Conservation (phyloP, 164 flowering plant species). For the Vitis riparia region DNA sequence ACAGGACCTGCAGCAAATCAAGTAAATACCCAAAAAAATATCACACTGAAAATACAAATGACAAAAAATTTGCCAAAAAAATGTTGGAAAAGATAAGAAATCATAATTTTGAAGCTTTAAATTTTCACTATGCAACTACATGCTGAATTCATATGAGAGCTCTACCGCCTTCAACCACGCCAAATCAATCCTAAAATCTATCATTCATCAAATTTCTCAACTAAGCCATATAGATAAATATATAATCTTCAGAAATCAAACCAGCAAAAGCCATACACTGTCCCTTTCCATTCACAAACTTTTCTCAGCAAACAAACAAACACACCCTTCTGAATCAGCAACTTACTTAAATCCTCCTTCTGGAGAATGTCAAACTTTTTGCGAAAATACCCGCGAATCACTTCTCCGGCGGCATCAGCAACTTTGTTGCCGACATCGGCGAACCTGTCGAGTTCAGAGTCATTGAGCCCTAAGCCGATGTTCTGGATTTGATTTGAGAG, state of each 20-base stretch:
- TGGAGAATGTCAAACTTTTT: slow-evolving; percentile 78
- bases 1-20: slow-evolving; percentile 72
- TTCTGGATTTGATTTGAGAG: slow-evolving; percentile 13
- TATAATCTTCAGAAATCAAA: neutral
- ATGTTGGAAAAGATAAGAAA: too few species aligned
- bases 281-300: neutral
- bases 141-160: too few species aligned
- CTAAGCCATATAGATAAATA: too few species aligned
- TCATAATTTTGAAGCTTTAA: too few species aligned
- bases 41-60: neutral
- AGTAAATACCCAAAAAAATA: slow-evolving; percentile 1
- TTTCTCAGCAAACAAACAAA: neutral
- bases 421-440: slow-evolving; percentile 62
- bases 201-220: too few species aligned
- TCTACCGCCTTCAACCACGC: neutral
- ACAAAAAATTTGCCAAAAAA: neutral
- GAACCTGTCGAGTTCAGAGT: slow-evolving; percentile 43
- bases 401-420: slow-evolving; percentile 92
- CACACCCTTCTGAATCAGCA: neutral
- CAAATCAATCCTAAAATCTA: neutral
- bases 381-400: slow-evolving; percentile 77
- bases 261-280: neutral
- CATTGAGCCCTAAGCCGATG: slow-evolving; percentile 13
- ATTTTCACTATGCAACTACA: too few species aligned
- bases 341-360: slow-evolving; percentile 84